phyloP scores from a whole-genome alignment of 192 early-diverging fungal species.

The Umbelopsis sp. region DNA sequence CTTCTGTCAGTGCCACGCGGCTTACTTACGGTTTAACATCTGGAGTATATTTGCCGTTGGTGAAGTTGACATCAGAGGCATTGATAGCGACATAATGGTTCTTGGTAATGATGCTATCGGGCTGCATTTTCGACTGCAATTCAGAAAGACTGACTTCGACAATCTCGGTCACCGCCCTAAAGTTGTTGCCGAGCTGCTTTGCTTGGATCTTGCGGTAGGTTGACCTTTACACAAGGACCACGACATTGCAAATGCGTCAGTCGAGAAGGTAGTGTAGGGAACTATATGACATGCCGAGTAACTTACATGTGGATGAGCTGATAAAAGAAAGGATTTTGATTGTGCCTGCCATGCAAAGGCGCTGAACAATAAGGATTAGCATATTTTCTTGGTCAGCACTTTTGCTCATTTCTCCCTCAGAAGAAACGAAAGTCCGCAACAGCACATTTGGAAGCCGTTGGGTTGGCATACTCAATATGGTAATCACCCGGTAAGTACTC shows the following conservation, averaged over 20 bases:
- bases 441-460: too few relatives aligned
- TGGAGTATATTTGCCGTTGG: conserved; percentile 55
- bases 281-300: too few relatives aligned
- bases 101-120: conserved; percentile 42
- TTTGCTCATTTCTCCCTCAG: too few relatives aligned
- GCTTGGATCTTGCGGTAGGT: conserved; percentile 37
- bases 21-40: conserved; percentile 49
- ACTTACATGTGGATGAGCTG: not conserved
- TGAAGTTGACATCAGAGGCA: conserved; percentile 59
- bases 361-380: too few relatives aligned
- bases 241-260: not conserved
- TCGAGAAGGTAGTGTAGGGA: not conserved
- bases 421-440: too few relatives aligned
- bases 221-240: not conserved
- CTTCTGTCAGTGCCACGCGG: too few relatives aligned
- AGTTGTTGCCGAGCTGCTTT: conserved; percentile 32
- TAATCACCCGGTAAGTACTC: too few relatives aligned
- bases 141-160: conserved; percentile 19
- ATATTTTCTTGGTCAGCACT: conserved; percentile 4
- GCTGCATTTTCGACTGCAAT: conserved; percentile 23
- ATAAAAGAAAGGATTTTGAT: too few relatives aligned
- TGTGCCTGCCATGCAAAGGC: too few relatives aligned
- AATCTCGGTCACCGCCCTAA: conserved; percentile 26
- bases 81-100: conserved; percentile 56
- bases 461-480: too few relatives aligned